Evolutionary conservation across 257 asterid species (phyloP).

Genomic region (Jaltomata sinuosa): DNA sequence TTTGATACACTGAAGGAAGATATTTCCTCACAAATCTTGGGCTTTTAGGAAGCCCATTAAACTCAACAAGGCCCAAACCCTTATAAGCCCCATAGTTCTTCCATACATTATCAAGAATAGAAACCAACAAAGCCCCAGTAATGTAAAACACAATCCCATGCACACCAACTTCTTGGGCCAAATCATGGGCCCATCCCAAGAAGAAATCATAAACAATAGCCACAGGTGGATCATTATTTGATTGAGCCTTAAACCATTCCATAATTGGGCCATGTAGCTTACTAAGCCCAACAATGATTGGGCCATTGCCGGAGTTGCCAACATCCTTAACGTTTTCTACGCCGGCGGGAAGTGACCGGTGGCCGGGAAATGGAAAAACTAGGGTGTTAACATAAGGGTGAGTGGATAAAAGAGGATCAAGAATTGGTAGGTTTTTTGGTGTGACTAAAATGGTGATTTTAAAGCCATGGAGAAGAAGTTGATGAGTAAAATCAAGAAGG

Average conservation of each 20-base stretch:
- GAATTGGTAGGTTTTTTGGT: conserved; percentile 44
- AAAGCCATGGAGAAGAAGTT: conserved; percentile 37
- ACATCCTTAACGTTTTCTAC: conserved; percentile 59
- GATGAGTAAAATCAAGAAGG: conserved; percentile 55
- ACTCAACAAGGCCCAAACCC: conserved; percentile 1
- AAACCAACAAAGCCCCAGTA: conserved; percentile 19
- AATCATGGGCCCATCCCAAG: conserved; percentile 58
- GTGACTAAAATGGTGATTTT: conserved; percentile 54
- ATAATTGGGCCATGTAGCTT: conserved; percentile 32
- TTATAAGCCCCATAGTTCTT: conserved; percentile 8
- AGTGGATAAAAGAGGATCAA: conserved; percentile 40
- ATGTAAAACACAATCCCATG: conserved; percentile 43
- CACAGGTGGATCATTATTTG: conserved; percentile 46
- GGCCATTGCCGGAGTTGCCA: conserved; percentile 50
- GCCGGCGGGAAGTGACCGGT: conserved; percentile 51
- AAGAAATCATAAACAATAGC: conserved; percentile 63
- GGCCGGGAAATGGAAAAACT: conserved; percentile 50
- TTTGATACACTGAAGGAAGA: conserved; percentile 39
- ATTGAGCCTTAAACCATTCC: conserved; percentile 44
- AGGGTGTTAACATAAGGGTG: conserved; percentile 45
- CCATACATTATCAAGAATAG: conserved; percentile 23
- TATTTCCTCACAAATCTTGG: conserved; percentile 38
- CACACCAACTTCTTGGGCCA: conserved; percentile 36
- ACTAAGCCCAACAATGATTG: conserved; percentile 37
- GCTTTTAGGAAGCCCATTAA: conserved; percentile 35